A percentile compares a stretch with the other conserved stretches of the same genome.
Conservation (phyloP, 2,329 filamentous ascomycete genomes). For the Pseudopithomyces maydicus region DNA sequence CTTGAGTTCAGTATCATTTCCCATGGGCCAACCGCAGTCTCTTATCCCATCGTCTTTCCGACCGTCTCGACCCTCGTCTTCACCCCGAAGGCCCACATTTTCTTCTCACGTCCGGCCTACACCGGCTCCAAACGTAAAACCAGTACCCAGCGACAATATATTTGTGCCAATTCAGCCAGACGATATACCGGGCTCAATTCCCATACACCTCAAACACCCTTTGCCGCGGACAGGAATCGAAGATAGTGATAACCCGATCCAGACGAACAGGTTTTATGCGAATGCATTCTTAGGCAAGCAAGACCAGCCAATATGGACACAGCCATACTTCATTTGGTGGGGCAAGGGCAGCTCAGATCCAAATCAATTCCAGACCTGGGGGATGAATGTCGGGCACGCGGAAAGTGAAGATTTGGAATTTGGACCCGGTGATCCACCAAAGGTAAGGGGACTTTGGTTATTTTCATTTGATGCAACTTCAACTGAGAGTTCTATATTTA, state of each 20-base stretch:
- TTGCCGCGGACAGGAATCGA: conserved; percentile 46
- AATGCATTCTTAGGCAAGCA: conserved; percentile 82
- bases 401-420: conserved; percentile 70
- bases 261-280: conserved; percentile 73
- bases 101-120: neutral
- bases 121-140: neutral
- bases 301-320: conserved; percentile 70
- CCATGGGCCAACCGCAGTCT: neutral
- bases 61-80: neutral
- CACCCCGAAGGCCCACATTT: neutral
- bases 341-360: conserved; percentile 53
- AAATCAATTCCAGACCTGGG: conserved; percentile 64
- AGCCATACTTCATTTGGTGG: conserved; percentile 61
- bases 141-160: conserved; percentile 37
- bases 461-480: neutral
- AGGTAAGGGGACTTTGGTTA: conserved; percentile 13
- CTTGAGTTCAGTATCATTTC: neutral
- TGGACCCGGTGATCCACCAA: conserved; percentile 54
- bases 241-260: conserved; percentile 53
- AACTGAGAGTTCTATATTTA: neutral
- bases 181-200: conserved; percentile 48
- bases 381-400: conserved; percentile 77
- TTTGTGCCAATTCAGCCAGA: conserved; percentile 50
- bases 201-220: conserved; percentile 47
- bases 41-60: neutral